These are phyloP conservation scores for Boletus edulis DNA, from an alignment of 768 basidiomycete species.

Conservation along the genomic window DNA sequence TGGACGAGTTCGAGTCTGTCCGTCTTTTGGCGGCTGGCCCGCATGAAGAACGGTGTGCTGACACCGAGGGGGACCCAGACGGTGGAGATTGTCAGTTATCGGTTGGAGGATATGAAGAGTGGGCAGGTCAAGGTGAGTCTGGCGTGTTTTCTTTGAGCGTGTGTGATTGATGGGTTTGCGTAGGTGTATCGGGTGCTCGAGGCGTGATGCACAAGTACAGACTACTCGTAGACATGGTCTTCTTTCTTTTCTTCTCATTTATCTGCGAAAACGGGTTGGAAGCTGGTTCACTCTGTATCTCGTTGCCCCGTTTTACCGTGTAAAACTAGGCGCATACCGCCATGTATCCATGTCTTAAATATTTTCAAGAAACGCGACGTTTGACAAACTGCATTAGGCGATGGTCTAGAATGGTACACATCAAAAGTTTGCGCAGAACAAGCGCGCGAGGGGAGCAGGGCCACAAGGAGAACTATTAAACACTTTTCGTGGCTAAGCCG, in stretches of 20 bases:
- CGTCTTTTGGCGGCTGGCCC: conserved; percentile 26
- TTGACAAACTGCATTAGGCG: not conserved
- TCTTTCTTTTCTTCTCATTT: not conserved
- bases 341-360: not conserved
- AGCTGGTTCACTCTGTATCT: not conserved
- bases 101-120: conserved; percentile 86
- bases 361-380: too few species aligned
- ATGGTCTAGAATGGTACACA: conserved; percentile 8
- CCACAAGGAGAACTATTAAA: not conserved
- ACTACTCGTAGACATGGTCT: conserved; percentile 16
- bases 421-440: not conserved
- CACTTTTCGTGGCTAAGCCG: not conserved
- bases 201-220: too few species aligned
- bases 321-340: not conserved
- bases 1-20: conserved; percentile 24
- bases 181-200: conserved; percentile 43
- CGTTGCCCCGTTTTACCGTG: not conserved
- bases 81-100: conserved; percentile 81
- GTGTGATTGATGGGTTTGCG: conserved; percentile 7
- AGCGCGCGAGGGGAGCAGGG: not conserved
- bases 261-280: not conserved
- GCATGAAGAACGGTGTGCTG: conserved; percentile 32
- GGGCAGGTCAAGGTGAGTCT: conserved; percentile 68
- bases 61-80: conserved; percentile 41
- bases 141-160: not conserved